Percentiles rank a stretch among this genome's conserved stretches.
These are phyloP conservation scores for Parascedosporium putredinis DNA, from an alignment of 2,329 filamentous ascomycete genomes.

Conservation along the genomic window DNA sequence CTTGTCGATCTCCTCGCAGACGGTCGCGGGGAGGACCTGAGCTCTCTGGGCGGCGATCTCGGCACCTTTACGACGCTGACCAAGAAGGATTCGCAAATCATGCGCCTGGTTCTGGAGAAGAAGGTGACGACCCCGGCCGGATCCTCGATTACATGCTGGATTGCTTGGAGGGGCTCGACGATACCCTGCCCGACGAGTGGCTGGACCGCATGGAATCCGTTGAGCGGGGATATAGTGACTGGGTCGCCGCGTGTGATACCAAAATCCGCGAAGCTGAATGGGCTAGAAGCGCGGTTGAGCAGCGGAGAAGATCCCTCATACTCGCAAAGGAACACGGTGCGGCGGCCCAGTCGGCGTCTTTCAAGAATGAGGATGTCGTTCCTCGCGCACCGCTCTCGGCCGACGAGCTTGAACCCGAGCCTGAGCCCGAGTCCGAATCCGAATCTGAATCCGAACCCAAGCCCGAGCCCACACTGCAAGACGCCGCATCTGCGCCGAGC, in stretches of 20 bases:
- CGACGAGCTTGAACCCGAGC: too few species aligned
- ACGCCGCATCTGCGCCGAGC: too few species aligned
- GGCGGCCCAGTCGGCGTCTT: not conserved
- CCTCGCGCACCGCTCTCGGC: too few species aligned
- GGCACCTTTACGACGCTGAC: constrained; percentile 17
- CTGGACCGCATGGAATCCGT: constrained; percentile 74
- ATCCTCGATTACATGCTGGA: constrained; percentile 81
- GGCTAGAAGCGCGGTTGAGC: constrained; percentile 15
- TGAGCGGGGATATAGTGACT: constrained; percentile 68
- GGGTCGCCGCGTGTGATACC: constrained; percentile 68
- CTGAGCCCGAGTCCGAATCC: too few species aligned
- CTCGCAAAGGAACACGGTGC: not conserved
- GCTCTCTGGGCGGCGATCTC: not conserved
- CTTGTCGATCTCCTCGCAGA: constrained; percentile 28
- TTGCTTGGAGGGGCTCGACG: constrained; percentile 68
- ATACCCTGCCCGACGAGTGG: constrained; percentile 80
- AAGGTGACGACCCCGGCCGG: constrained; percentile 61
- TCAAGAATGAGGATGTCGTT: too few species aligned
- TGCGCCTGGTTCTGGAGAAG: constrained; percentile 52
- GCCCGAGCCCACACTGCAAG: too few species aligned
- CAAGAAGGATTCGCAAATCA: constrained; percentile 41
- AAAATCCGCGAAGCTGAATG: constrained; percentile 60
- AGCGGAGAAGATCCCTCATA: not conserved
- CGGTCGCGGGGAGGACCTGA: constrained; percentile 3
- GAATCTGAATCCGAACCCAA: too few species aligned